Conservation (phyloP, 495 filamentous ascomycete species). For the Achaetomiella virescens region DNA sequence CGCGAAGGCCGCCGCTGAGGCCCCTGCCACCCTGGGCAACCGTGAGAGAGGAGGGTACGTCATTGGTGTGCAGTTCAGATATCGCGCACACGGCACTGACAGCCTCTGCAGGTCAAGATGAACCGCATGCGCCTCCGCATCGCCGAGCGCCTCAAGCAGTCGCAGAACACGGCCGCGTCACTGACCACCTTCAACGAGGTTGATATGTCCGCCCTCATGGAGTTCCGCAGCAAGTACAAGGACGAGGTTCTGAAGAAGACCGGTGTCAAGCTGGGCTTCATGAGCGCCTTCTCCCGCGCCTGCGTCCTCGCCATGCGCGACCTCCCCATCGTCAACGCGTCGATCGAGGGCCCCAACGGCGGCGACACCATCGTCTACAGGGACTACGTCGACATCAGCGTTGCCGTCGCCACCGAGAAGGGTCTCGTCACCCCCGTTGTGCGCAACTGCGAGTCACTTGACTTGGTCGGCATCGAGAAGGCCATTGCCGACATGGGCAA, state of each 20-base stretch:
- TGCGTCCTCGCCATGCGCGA: conserved; percentile 91
- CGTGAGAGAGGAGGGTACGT: conserved; percentile 81
- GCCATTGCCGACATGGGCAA: conserved; percentile 89
- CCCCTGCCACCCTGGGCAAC: conserved; percentile 52
- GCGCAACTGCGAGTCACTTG: conserved; percentile 81
- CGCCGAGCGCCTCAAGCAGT: conserved; percentile 96
- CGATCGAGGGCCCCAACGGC: conserved; percentile 89
- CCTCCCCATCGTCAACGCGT: conserved; percentile 92
- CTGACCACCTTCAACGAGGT: conserved; percentile 99
- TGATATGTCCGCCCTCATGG: conserved; percentile 97
- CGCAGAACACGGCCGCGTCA: conserved; percentile 96
- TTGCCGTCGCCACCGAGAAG: conserved; percentile 96
- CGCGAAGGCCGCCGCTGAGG: conserved; percentile 34
- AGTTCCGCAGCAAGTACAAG: conserved; percentile 94
- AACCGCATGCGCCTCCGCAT: conserved; percentile 98
- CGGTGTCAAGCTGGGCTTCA: conserved; percentile 96
- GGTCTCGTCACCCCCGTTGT: conserved; percentile 95
- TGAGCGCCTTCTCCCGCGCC: conserved; percentile 93
- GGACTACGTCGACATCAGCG: conserved; percentile 96
- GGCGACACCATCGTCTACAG: conserved; percentile 97
- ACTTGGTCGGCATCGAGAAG: conserved; percentile 84
- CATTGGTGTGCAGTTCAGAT: neutral
- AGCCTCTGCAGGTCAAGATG: conserved; percentile 78
- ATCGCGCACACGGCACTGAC: conserved; percentile 1
- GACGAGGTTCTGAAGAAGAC: conserved; percentile 93